phyloP scores from a whole-genome alignment of 2,329 filamentous ascomycete species.

The Acrodontium crateriforme region DNA sequence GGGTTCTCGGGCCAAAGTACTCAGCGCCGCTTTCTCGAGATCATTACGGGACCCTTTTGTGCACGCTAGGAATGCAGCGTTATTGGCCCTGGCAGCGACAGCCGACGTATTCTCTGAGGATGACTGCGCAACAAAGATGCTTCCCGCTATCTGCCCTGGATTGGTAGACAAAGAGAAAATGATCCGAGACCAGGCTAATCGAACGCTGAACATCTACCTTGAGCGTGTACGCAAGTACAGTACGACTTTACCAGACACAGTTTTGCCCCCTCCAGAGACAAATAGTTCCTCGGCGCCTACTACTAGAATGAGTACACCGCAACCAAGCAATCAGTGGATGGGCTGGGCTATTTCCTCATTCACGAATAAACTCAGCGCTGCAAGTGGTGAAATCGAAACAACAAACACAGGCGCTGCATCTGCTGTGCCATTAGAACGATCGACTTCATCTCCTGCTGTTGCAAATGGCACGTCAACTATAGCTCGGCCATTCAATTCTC shows the following conservation, averaged over 20 bases:
- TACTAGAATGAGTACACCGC: constrained; percentile 65
- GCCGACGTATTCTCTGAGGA: constrained; percentile 78
- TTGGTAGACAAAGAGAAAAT: constrained; percentile 92
- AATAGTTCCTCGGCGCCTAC: constrained; percentile 33
- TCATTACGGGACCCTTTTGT: constrained; percentile 88
- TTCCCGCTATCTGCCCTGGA: constrained; percentile 71
- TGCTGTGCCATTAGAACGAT: constrained; percentile 28
- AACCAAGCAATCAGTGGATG: constrained; percentile 55
- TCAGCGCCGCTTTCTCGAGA: constrained; percentile 82
- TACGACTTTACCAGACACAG: constrained; percentile 64
- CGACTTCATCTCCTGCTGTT: constrained; percentile 38
- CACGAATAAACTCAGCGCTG: constrained; percentile 79
- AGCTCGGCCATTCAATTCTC: no score
- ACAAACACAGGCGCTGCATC: constrained; percentile 36
- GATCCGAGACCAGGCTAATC: constrained; percentile 79
- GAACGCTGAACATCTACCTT: constrained; percentile 77
- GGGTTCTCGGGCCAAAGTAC: constrained; percentile 67
- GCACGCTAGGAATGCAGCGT: constrained; percentile 77
- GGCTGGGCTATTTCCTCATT: constrained; percentile 99
- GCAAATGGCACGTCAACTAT: constrained; percentile 20
- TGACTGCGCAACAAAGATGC: constrained; percentile 69
- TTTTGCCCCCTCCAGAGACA: constrained; percentile 50
- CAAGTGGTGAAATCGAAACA: constrained; percentile 72
- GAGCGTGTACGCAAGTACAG: constrained; percentile 69
- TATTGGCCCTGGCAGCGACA: constrained; percentile 77